These are phyloP conservation scores for Cydonia oblonga DNA, from an alignment of 331 rosid species.

Conservation along the genomic window DNA sequence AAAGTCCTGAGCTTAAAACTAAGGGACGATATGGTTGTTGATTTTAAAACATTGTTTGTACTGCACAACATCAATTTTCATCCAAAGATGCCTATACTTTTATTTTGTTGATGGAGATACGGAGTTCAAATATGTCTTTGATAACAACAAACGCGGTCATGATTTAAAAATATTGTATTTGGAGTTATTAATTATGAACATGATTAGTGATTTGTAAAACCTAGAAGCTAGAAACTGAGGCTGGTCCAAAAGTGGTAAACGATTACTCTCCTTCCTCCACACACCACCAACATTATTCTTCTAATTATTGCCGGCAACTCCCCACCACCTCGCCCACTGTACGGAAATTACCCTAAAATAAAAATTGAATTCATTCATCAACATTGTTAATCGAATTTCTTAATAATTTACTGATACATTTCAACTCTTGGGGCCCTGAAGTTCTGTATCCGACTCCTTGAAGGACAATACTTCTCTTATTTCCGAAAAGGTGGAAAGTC, in stretches of 20 bases:
- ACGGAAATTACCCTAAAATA: constrained; percentile 8
- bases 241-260: not conserved
- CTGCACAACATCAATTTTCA: not conserved
- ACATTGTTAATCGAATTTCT: not conserved
- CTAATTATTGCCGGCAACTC: constrained; percentile 35
- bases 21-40: not conserved
- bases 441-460: not conserved
- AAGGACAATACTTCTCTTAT: too few relatives aligned
- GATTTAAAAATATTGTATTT: not conserved
- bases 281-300: constrained; percentile 21
- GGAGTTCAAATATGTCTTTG: not conserved
- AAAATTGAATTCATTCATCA: not conserved
- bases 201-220: not conserved
- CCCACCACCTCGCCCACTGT: constrained; percentile 27
- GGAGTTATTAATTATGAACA: not conserved
- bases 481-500: too few relatives aligned
- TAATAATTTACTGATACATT: not conserved
- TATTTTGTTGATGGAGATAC: not conserved
- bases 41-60: too few relatives aligned
- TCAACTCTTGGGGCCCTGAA: not conserved
- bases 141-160: not conserved
- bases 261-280: not conserved
- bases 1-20: not conserved
- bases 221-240: not conserved
- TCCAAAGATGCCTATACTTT: not conserved